Base-by-base conservation (phyloP, 306 rosid genomes). In the Begonia peltatifolia region DNA sequence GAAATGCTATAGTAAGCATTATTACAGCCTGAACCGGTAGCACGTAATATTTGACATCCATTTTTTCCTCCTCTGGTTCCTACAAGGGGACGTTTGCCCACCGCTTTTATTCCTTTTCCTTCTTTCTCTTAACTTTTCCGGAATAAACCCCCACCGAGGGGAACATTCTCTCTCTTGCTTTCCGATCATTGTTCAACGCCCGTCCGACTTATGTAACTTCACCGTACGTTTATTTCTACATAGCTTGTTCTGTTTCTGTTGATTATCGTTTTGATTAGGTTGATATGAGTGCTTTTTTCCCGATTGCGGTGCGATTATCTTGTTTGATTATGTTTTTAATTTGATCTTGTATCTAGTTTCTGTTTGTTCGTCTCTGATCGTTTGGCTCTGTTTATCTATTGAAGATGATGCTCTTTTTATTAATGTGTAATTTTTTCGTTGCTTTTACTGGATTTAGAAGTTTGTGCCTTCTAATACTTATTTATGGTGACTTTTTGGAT, bases 91-190 rank as follows among this genome's bases (percentile, higher is more conserved):
- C 60, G 46, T 57, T 6, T 30, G 56, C 65, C 59, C 77, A 61
- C 81, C 78, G 79, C 84, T 72, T 65, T 71, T 77, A 11, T 67
- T 71, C 18, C 56, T 55, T 68, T 66, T 62, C 50, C 73, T 16
- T 55, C 56, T 69, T 61, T 63, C 53, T 53, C 63, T 30, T 30
- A 7, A 30, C 38, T 30, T 30, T 30, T 30, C 38, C 38, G 38
- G 9, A 30, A 5, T 30, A 30, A 30, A 30, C 9, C 38, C 38
- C 9, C 38, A 2, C 9, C 38, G 38, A 30, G 8, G 38, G 6
- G 8, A 30, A 30, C 38, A 58, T 64, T 66, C 16, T 44, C 48
- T 44, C 48, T 44, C 48, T 44, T 30, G 38, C 9, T 44, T 44
- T 14, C 53, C 53, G 53, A 50, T 50, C 53, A 15, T 50, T 14